Percentiles rank a stretch among this genome's conserved stretches.
Evolutionary conservation across 257 asterid genomes (phyloP).

Genomic region (Jaltomata sinuosa): DNA sequence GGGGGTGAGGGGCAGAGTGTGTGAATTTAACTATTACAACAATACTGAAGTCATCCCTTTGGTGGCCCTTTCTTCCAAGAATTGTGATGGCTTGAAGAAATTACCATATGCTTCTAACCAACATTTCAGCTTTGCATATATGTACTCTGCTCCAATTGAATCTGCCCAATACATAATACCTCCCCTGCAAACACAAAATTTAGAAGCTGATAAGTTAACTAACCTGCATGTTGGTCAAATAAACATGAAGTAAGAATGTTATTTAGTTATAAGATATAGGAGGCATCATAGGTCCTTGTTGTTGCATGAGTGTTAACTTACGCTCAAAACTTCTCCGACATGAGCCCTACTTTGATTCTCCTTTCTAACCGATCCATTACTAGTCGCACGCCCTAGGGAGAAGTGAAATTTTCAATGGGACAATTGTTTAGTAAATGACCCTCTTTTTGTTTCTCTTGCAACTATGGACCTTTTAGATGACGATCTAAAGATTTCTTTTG

Average conservation of each 20-base stretch:
- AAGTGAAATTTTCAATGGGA: too few species aligned
- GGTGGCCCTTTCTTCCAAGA: background rate
- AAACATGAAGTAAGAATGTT: background rate
- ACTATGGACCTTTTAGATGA: background rate
- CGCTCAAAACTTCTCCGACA: conserved; percentile 5
- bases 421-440: too few species aligned
- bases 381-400: too few species aligned
- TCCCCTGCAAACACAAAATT: background rate
- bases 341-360: background rate
- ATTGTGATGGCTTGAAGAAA: background rate
- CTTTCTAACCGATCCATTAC: too few species aligned
- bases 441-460: background rate
- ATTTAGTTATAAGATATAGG: background rate
- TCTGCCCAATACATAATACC: background rate
- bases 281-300: background rate
- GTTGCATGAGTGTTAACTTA: background rate
- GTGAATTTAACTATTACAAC: too few species aligned
- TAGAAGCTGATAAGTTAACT: background rate
- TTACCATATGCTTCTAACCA: background rate
- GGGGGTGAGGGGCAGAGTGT: too few species aligned
- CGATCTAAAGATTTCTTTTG: background rate
- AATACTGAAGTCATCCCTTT: background rate
- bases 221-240: background rate
- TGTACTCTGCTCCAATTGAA: conserved; percentile 3
- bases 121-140: background rate